These are phyloP conservation scores for Didymellaceae sp. DNA, from an alignment of 2,329 filamentous ascomycete genomes.

Conservation along the genomic window DNA sequence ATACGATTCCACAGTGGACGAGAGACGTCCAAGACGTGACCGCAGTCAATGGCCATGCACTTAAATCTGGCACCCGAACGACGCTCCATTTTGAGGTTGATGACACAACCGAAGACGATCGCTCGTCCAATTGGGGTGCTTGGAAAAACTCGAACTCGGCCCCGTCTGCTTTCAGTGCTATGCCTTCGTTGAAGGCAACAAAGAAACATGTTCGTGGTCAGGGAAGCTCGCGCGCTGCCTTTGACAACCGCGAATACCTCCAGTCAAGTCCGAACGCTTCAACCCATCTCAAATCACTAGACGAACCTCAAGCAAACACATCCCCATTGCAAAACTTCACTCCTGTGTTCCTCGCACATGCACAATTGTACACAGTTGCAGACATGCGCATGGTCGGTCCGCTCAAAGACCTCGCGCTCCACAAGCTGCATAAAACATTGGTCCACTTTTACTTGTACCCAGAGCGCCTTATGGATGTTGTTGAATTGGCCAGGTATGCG, in stretches of 20 bases:
- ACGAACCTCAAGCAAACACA: slow-evolving; percentile 11
- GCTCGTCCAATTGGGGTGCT: too few relatives aligned
- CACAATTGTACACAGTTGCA: slow-evolving; percentile 39
- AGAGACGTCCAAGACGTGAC: neutral
- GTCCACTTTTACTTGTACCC: slow-evolving; percentile 30
- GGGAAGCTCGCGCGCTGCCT: neutral
- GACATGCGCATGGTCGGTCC: slow-evolving; percentile 29
- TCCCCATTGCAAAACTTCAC: slow-evolving; percentile 24
- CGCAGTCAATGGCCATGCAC: neutral
- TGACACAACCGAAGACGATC: too few relatives aligned
- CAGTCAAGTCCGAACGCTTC: neutral
- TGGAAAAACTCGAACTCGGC: slow-evolving; percentile 7
- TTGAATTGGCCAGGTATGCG: slow-evolving; percentile 33
- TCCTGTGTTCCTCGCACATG: slow-evolving; percentile 37
- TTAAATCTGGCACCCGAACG: neutral
- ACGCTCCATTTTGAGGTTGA: too few relatives aligned
- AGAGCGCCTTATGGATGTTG: slow-evolving; percentile 30
- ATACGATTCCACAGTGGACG: slow-evolving; percentile 22
- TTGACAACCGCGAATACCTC: slow-evolving; percentile 2
- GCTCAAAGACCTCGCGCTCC: slow-evolving; percentile 30
- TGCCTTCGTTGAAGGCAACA: neutral
- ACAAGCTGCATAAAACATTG: slow-evolving; percentile 40
- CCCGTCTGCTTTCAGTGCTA: slow-evolving; percentile 1
- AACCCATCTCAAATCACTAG: neutral
- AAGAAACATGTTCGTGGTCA: neutral